Evolutionary conservation across 192 early-diverging fungal genomes (phyloP).

Genomic region (Coemansia sp.): DNA sequence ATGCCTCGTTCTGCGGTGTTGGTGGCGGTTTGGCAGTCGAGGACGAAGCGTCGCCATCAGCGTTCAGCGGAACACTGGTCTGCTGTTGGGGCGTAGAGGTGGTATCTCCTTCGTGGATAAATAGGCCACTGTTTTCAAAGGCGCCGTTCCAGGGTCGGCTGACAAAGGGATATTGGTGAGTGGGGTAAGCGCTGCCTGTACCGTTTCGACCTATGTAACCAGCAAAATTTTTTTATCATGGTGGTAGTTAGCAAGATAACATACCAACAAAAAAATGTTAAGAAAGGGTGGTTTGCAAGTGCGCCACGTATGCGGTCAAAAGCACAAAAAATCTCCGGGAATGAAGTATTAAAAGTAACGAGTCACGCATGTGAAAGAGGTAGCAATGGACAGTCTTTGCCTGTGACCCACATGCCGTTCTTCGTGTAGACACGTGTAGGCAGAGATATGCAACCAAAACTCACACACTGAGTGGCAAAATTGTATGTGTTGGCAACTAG

Average conservation of each 20-base stretch:
- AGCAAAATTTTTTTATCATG: not conserved
- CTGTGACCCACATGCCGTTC: not conserved
- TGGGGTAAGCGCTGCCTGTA: constrained; percentile 40
- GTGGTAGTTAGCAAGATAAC: not conserved
- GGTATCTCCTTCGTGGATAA: constrained; percentile 23
- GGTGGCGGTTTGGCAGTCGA: not conserved
- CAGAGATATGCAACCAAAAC: not conserved
- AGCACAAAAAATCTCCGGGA: not conserved
- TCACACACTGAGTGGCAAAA: not conserved
- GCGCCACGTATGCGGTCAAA: constrained; percentile 19
- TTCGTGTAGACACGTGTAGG: not conserved
- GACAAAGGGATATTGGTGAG: constrained; percentile 44
- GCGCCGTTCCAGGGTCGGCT: constrained; percentile 49
- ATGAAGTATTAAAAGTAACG: not conserved
- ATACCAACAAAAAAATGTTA: not conserved
- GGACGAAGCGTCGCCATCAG: not conserved
- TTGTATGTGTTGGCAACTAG: too few relatives aligned
- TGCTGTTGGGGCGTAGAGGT: constrained; percentile 6
- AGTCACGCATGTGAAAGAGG: not conserved
- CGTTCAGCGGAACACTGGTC: not conserved
- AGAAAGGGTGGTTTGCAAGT: constrained; percentile 7
- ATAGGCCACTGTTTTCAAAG: constrained; percentile 43
- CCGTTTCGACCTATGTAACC: constrained; percentile 37
- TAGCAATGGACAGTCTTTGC: too few relatives aligned
- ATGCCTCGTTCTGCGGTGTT: not conserved